Evolutionary conservation across 495 filamentous ascomycete genomes (phyloP), one percentile per base, ranked within the genome.

Genomic region (Aspergillus saccharolyticus): DNA sequence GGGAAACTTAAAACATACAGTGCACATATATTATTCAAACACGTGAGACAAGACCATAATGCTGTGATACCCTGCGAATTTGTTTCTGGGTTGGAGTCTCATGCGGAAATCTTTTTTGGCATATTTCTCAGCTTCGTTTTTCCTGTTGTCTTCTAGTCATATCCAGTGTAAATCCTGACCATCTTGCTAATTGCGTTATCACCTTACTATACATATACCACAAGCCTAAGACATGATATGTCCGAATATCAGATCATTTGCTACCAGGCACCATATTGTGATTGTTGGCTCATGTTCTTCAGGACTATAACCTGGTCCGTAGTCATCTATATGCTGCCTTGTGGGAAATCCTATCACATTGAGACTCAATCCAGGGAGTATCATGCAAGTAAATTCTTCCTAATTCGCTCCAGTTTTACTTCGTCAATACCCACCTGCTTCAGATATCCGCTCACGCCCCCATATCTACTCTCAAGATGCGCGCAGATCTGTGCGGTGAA

Each of bases 381-480:
- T 54, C 54, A 63, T 17, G 49, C 47, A 21, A 63, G 16, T 30
- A 74, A 58, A 44, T 50, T 61, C 54, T 52, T 56, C 60, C 69
- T 60, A 47, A 80, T 67, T 17, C 47, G 62, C 46, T 75, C 70
- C 52, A 75, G 61, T 56, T 67, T 68, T 22, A 63, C 70, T 14
- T 58, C 57, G 15, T 66, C 68, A 49, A 91, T 79, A 10, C 86
- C 86, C 49, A 85, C 80, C 10, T 60, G 60, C 25, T 72, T 68
- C 52, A 91, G 70, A 71, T 91, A 91, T n/a, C 62, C 69, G 42
- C 78, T 67, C 7, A 88, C 71, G 0, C 86, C 82, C 0, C 85
- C 85, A 70, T 88, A 87, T 54, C 66, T 74, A 15, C 65, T 56
- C 1, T 79, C 62, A 19, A 94, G 59, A 64, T 85, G 80, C 14